Evolutionary conservation across 75 land plant species (phyloP), one percentile per base, ranked within the genome.

Genomic region (Cupressus sempervirens): DNA sequence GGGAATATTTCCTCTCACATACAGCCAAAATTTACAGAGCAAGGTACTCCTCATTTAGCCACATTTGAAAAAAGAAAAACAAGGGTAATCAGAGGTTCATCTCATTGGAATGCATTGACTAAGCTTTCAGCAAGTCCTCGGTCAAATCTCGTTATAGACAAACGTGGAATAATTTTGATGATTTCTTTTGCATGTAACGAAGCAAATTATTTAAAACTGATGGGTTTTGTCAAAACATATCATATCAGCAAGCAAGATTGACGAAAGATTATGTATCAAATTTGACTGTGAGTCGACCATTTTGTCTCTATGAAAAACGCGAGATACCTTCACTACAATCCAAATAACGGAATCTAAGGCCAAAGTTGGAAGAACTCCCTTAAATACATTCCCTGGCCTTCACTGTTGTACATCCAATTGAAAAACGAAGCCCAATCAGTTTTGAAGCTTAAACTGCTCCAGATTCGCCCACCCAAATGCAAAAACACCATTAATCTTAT

Each of bases 261-360:
- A 58, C 20, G 23, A 6, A 23, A 4, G 23, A 20, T 58, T 20
- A 58, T 58, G 6, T 62, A 26, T 62, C 67, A 62, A 11, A 35
- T 72, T 72, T 72, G 74, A 72, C 74, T 30, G 1, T 13, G 36
- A 32, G 35, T 32, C 74, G 74, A 72, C 74, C 30, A 4, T 40
- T 41, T 43, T 77, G 80, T 77, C 43, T 16, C 38, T 2, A 77
- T 7, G n/a, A 41, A 40, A n/a, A 35, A 1, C 0, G 50, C 1
- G 0, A 79, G 50, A n/a, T 26, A 43, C 81, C 11, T 23, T 79
- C 81, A 43, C 81, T 79, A 79, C 38, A n/a, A 43, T 45, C 81
- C 81, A 79, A 79, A 79, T 43, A 79, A 79, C n/a, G 50, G 81
- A 23, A 79, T 79, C 81, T 79, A 11, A 26, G 12, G 43, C 67